phyloP scores from a whole-genome alignment of 164 flowering plant genomes.

The Magnolia kwangsiensis region DNA sequence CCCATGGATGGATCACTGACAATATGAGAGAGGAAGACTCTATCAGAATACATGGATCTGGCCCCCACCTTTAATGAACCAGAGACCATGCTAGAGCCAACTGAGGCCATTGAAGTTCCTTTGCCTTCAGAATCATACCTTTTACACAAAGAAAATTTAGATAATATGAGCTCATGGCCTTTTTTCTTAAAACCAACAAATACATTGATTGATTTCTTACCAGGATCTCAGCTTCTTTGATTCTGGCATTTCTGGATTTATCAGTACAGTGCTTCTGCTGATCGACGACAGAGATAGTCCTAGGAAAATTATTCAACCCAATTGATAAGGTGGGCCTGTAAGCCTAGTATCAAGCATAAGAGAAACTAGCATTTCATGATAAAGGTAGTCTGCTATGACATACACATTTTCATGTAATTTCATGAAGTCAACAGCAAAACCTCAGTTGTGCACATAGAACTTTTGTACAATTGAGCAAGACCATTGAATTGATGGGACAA shows the following conservation, averaged over 20 bases:
- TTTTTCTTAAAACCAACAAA: neutral
- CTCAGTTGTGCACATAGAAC: no score
- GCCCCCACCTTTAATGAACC: conserved; percentile 43
- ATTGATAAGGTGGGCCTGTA: neutral
- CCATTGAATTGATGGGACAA: no score
- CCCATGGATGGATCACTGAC: conserved; percentile 70
- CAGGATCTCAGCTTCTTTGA: conserved; percentile 69
- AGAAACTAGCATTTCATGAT: neutral
- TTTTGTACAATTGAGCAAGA: no score
- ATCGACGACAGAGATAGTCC: conserved; percentile 80
- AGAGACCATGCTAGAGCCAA: conserved; percentile 56
- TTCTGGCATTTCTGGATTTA: conserved; percentile 89
- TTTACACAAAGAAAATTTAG: conserved; percentile 11
- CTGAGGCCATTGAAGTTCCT: conserved; percentile 63
- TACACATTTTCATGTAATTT: no score
- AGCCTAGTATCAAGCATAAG: neutral
- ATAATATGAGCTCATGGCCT: neutral
- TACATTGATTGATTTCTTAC: conserved; percentile 24
- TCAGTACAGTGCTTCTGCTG: conserved; percentile 48
- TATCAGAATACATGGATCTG: conserved; percentile 67
- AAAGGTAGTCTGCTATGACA: no score
- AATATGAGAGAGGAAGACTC: conserved; percentile 62
- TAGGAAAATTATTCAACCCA: conserved; percentile 20
- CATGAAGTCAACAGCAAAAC: no score
- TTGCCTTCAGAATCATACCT: conserved; percentile 97